phyloP scores from a whole-genome alignment of 208 protist genomes.

The Crithidia bombi region DNA sequence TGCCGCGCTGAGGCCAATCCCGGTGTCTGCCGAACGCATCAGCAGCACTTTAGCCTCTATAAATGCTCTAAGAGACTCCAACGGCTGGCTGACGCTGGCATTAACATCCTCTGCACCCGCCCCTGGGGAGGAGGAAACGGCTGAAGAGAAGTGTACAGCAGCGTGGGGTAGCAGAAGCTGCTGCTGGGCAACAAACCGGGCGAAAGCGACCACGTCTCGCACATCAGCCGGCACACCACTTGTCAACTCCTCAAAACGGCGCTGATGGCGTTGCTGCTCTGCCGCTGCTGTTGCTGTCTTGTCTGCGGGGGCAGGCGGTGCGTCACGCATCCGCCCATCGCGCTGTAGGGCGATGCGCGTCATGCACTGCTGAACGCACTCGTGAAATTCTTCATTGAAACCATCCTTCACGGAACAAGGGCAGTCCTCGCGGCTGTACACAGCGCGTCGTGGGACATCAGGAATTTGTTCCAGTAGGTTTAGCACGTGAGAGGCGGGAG shows the following conservation, averaged over 20 bases:
- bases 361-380: constrained; percentile 41
- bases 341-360: constrained; percentile 43
- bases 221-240: constrained; percentile 16
- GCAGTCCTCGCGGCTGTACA: constrained; percentile 57
- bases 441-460: constrained; percentile 34
- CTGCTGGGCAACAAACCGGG: constrained; percentile 20
- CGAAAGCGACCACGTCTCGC: constrained; percentile 33
- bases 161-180: too few species aligned
- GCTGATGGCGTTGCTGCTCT: neutral
- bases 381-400: constrained; percentile 40
- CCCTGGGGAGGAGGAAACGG: too few species aligned
- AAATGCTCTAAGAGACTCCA: constrained; percentile 19
- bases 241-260: neutral
- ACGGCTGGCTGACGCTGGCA: neutral
- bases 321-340: constrained; percentile 24
- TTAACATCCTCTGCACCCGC: neutral
- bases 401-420: constrained; percentile 47
- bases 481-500: constrained; percentile 18
- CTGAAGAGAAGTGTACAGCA: too few species aligned
- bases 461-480: constrained; percentile 26
- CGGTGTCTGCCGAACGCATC: constrained; percentile 4
- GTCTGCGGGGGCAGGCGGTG: neutral
- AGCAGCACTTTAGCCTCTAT: constrained; percentile 25
- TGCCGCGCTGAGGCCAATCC: neutral
- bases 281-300: neutral